Evolutionary conservation across 768 basidiomycete genomes (phyloP).

Genomic region (Kwoniella pini): DNA sequence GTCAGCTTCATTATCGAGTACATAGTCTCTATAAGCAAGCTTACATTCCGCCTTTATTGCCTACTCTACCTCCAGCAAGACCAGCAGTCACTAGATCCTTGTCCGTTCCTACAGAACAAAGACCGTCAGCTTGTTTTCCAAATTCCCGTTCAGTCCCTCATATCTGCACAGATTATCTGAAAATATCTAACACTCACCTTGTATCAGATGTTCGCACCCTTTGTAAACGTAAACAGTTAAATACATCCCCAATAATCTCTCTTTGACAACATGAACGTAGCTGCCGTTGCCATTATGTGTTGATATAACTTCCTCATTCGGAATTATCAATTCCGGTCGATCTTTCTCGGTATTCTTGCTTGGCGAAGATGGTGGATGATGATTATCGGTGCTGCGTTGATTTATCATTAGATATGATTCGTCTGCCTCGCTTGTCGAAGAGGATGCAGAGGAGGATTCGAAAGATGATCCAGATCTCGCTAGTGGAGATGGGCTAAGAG

Average conservation of each 20-base stretch:
- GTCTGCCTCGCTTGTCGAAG: slow-evolving; percentile 3
- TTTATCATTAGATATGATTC: not conserved
- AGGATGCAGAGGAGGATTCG: slow-evolving; percentile 18
- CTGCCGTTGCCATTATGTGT: slow-evolving; percentile 61
- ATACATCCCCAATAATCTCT: slow-evolving; percentile 68
- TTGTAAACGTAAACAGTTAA: slow-evolving; percentile 55
- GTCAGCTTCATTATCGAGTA: not conserved
- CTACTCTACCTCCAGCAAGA: slow-evolving; percentile 82
- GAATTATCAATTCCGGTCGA: slow-evolving; percentile 31
- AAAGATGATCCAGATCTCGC: slow-evolving; percentile 25
- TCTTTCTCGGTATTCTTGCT: not conserved
- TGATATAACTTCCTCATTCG: slow-evolving; percentile 16
- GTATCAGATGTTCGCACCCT: slow-evolving; percentile 53
- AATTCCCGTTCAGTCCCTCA: too few species aligned
- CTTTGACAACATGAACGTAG: slow-evolving; percentile 81
- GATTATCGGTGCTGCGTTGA: not conserved
- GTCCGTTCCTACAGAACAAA: slow-evolving; percentile 61
- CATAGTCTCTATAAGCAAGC: not conserved
- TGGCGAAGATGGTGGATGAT: not conserved
- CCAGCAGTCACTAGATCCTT: slow-evolving; percentile 85
- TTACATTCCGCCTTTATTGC: slow-evolving; percentile 84
- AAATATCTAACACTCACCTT: slow-evolving; percentile 49
- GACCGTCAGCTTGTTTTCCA: not conserved
- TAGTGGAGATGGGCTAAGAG: slow-evolving; percentile 17
- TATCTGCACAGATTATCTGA: too few species aligned